These are phyloP conservation scores for Rhizoctonia solani DNA, from an alignment of 1,284 basidiomycete species.

Conservation along the genomic window DNA sequence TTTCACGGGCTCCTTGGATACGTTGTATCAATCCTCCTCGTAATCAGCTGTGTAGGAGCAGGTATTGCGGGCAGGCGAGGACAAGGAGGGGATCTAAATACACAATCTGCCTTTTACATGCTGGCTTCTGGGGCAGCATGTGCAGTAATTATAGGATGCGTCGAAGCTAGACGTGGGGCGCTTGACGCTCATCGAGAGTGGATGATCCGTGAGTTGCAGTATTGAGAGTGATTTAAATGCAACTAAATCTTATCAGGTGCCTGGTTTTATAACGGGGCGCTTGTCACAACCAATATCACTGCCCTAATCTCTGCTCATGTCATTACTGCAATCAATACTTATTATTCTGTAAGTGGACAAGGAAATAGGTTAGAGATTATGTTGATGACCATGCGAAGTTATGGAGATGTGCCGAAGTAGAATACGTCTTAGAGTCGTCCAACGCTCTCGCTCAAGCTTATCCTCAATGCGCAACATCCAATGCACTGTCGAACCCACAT, in stretches of 20 bases:
- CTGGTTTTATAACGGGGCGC: conserved; percentile 34
- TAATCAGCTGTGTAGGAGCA: conserved; percentile 25
- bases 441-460: conserved; percentile 7
- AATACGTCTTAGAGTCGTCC: conserved; percentile 15
- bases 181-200: conserved; percentile 36
- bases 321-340: conserved; percentile 28
- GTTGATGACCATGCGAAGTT: too few relatives aligned
- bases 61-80: conserved; percentile 32
- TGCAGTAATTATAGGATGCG: conserved; percentile 23
- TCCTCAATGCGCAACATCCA: conserved; percentile 28
- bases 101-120: conserved; percentile 34
- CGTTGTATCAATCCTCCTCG: conserved; percentile 26
- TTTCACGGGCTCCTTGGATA: conserved; percentile 37
- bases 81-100: conserved; percentile 32
- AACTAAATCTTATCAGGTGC: conserved; percentile 6
- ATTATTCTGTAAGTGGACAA: conserved; percentile 35
- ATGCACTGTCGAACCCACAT: conserved; percentile 1
- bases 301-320: conserved; percentile 27
- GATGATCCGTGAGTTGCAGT: conserved; percentile 38
- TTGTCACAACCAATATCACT: conserved; percentile 35
- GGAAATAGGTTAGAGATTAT: too few relatives aligned
- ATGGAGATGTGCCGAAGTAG: conserved; percentile 35
- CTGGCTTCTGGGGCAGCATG: conserved; percentile 12
- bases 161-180: conserved; percentile 28
- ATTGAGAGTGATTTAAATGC: neutral